Evolutionary conservation across 148 eudicot genomes (phyloP).

Genomic region (Amaranthus palmeri): DNA sequence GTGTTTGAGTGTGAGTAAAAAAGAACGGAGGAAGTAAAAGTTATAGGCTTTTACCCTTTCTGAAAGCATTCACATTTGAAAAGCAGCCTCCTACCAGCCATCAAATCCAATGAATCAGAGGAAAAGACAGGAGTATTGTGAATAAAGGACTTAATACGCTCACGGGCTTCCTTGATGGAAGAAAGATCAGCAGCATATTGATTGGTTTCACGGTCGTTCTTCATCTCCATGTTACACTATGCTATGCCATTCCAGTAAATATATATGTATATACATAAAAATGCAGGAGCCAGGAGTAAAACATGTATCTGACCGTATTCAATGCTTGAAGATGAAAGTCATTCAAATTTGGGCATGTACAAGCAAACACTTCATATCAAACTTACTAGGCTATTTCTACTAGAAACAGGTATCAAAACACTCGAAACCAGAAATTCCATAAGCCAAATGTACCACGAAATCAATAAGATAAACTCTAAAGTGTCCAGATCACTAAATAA

Average conservation of each 20-base stretch:
- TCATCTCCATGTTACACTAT: constrained; percentile 34
- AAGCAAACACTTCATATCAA: too few species aligned
- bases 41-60: constrained; percentile 61
- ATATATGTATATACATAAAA: background rate
- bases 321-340: background rate
- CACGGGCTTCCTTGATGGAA: constrained; percentile 66
- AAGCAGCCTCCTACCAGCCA: constrained; percentile 67
- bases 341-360: background rate
- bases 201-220: constrained; percentile 19
- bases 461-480: too few species aligned
- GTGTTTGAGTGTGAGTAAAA: too few species aligned
- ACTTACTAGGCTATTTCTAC: too few species aligned
- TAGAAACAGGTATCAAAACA: too few species aligned
- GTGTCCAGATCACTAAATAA: too few species aligned
- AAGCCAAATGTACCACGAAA: too few species aligned
- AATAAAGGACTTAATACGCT: constrained; percentile 49
- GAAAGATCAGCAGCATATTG: constrained; percentile 77
- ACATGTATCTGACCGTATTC: background rate
- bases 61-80: constrained; percentile 98
- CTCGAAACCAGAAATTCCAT: too few species aligned
- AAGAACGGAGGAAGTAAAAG: background rate
- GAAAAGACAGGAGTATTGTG: constrained; percentile 75
- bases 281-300: background rate
- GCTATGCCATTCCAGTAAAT: background rate
- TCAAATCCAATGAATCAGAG: constrained; percentile 61